Base-by-base conservation (phyloP, 2,329 filamentous ascomycete genomes). In the Aspergillus intermedius region DNA sequence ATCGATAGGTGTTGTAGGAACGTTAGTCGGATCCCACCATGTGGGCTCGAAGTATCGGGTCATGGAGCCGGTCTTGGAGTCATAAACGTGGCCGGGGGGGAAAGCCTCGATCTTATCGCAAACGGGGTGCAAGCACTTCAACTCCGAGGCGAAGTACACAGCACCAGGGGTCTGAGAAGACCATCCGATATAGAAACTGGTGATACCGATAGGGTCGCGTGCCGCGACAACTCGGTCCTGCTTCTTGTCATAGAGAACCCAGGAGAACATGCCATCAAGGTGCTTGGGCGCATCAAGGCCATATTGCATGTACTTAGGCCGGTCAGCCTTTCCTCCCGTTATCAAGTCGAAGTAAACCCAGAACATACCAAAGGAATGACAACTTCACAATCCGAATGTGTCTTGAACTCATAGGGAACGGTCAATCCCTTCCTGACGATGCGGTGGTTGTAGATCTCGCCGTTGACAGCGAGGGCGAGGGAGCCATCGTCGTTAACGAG, bases 381-480 rank as follows among this genome's bases (percentile, higher is more conserved):
- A 67, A 98, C 91, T 74, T 98, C 93, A 74, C 93, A 98, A 68
- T 98, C 93, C 34, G 91, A 97, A 67, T 93, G 87, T 57, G 93
- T 98, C 84, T 96, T 96, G 84, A 97, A 98, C 72, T 91, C 85
- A 74, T 96, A 96, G 34, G 84, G 81, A 52, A 77, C 82, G 74
- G 88, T 88, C 62, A 96, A 77, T 61, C 78, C 77, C 76, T 96
- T 97, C 68, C 93, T 86, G 65, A 98, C 79, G 64, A 95, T 82
- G 68, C 91, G 87, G 76, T 98, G 93, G 83, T 98, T 98, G 81
- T 98, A 98, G 70, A 98, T 98, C 72, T 98, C 93, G 74, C 93
- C 93, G 73, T 98, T 98, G 82, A 97, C 93, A 57, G 93, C 91
- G 53, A 98, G 83, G 56, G 91, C 84, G 63, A 98, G 85, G 62